phyloP scores from a whole-genome alignment of 2,329 filamentous ascomycete species.

The Colletotrichum graminicola region DNA sequence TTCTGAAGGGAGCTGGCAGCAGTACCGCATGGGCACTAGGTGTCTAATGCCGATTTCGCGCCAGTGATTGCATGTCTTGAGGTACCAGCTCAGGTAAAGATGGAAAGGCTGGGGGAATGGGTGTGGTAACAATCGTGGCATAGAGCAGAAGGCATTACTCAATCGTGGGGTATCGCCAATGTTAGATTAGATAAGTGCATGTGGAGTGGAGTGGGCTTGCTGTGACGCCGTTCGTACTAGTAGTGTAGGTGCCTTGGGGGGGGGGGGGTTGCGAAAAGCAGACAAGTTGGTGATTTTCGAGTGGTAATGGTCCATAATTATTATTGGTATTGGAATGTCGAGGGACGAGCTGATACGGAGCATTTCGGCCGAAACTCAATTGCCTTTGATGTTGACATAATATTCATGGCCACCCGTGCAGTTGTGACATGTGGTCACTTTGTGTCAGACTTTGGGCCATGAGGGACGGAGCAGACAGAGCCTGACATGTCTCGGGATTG shows the following conservation, averaged over 20 bases:
- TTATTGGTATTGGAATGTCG: neutral
- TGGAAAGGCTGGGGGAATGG: constrained; percentile 19
- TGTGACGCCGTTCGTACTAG: neutral
- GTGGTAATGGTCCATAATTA: neutral
- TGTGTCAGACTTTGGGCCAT: neutral
- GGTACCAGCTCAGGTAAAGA: constrained; percentile 21
- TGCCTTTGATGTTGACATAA: neutral
- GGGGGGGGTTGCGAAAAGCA: neutral
- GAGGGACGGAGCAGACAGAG: neutral
- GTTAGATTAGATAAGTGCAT: constrained; percentile 34
- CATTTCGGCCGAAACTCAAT: constrained; percentile 34
- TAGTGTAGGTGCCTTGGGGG: neutral
- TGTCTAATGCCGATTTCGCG: neutral
- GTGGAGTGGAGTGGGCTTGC: neutral
- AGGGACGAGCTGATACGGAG: constrained; percentile 22
- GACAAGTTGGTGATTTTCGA: neutral
- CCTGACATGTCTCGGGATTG: neutral
- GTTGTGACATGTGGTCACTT: constrained; percentile 1
- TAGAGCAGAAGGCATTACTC: constrained; percentile 24
- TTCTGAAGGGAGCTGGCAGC: neutral
- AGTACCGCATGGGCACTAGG: neutral
- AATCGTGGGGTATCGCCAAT: constrained; percentile 35
- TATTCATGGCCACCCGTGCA: constrained; percentile 11
- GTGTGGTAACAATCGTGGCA: constrained; percentile 21
- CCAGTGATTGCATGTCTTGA: constrained; percentile 12